phyloP scores from a whole-genome alignment of 2,329 filamentous ascomycete species.

The Cladosporium sp. region DNA sequence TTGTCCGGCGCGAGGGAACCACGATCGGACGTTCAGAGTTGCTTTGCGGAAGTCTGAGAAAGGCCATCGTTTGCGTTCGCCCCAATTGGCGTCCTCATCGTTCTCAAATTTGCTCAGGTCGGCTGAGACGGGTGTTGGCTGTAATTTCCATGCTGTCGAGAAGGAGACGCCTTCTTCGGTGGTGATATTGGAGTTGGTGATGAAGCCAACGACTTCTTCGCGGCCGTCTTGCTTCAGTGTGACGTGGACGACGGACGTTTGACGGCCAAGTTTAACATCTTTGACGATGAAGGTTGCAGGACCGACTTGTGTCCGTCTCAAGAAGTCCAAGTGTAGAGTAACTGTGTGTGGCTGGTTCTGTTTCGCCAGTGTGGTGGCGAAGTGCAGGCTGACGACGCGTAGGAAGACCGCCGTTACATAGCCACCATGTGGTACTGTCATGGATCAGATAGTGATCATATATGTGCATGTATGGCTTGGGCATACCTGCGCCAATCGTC shows the following conservation, averaged over 20 bases:
- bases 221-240: slow-evolving; percentile 50
- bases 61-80: slow-evolving; percentile 39
- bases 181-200: slow-evolving; percentile 60
- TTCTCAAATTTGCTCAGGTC: slow-evolving; percentile 39
- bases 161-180: slow-evolving; percentile 56
- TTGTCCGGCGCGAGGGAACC: slow-evolving; percentile 48
- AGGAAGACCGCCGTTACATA: slow-evolving; percentile 63
- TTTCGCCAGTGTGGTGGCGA: slow-evolving; percentile 52
- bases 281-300: slow-evolving; percentile 55
- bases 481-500: slow-evolving; percentile 61
- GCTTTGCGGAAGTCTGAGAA: slow-evolving; percentile 48
- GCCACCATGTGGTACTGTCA: slow-evolving; percentile 66
- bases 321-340: slow-evolving; percentile 61
- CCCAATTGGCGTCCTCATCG: slow-evolving; percentile 48
- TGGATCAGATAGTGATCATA: slow-evolving; percentile 8
- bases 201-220: slow-evolving; percentile 61
- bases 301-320: slow-evolving; percentile 59
- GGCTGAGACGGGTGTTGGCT: slow-evolving; percentile 41
- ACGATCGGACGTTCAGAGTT: slow-evolving; percentile 48
- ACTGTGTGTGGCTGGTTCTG: slow-evolving; percentile 61
- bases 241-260: slow-evolving; percentile 61
- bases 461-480: neutral
- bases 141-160: slow-evolving; percentile 51
- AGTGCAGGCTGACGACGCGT: slow-evolving; percentile 56
- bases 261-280: slow-evolving; percentile 61